phyloP scores from a whole-genome alignment of 1,284 basidiomycete genomes.

The Wallemia mellicola region DNA sequence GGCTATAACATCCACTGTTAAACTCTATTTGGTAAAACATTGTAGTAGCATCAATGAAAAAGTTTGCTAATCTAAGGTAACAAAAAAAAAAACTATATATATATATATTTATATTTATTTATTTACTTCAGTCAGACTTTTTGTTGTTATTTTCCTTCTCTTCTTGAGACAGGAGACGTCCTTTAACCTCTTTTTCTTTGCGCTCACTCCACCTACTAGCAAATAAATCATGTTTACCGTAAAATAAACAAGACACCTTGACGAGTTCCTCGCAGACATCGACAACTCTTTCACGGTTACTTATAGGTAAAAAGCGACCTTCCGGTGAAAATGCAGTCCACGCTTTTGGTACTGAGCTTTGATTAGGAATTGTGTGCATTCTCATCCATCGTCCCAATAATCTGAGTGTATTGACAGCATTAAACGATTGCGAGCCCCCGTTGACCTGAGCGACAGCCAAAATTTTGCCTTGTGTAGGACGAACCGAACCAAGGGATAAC shows the following conservation, averaged over 20 bases:
- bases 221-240: slow-evolving; percentile 10
- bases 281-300: slow-evolving; percentile 17
- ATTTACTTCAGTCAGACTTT: slow-evolving; percentile 4
- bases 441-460: slow-evolving; percentile 13
- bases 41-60: too few species aligned
- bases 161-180: slow-evolving; percentile 13
- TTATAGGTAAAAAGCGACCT: slow-evolving; percentile 13
- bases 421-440: slow-evolving; percentile 17
- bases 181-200: slow-evolving; percentile 12
- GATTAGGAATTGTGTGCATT: slow-evolving; percentile 11
- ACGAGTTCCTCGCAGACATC: slow-evolving; percentile 18
- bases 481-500: slow-evolving; percentile 13
- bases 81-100: too few species aligned
- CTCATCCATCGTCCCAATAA: slow-evolving; percentile 17
- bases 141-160: slow-evolving; percentile 12
- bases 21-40: too few species aligned
- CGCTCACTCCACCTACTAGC: slow-evolving; percentile 14
- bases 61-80: too few species aligned
- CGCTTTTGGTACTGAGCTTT: slow-evolving; percentile 15
- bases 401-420: slow-evolving; percentile 15
- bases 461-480: slow-evolving; percentile 16
- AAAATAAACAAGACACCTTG: slow-evolving; percentile 9
- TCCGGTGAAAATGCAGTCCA: slow-evolving; percentile 14
- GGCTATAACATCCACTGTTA: too few species aligned
- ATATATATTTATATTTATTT: too few species aligned